Conservation (phyloP, 192 early-diverging fungal species). For the Coemansia sp. region DNA sequence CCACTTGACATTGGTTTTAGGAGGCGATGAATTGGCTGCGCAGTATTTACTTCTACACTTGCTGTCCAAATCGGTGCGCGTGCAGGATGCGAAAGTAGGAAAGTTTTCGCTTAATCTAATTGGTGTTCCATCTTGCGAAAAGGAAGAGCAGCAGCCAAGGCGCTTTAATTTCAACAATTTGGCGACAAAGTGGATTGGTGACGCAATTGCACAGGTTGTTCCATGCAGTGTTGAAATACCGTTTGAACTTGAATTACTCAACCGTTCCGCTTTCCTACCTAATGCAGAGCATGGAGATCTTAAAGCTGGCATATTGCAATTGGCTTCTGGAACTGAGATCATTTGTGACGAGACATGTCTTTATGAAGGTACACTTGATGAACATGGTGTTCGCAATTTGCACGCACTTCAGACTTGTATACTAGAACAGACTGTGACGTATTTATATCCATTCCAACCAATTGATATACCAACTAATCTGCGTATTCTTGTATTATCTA, state of each 20-base stretch:
- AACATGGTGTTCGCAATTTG: constrained; percentile 68
- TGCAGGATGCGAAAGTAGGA: constrained; percentile 61
- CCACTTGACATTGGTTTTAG: constrained; percentile 61
- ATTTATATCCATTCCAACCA: constrained; percentile 68
- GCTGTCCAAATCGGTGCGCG: constrained; percentile 55
- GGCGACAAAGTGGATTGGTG: constrained; percentile 39
- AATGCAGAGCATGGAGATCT: constrained; percentile 59
- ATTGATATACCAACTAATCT: constrained; percentile 70
- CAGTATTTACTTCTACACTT: constrained; percentile 70
- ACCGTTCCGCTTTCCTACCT: constrained; percentile 60
- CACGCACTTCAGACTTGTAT: constrained; percentile 64
- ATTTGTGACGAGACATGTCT: constrained; percentile 72
- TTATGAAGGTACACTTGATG: constrained; percentile 65
- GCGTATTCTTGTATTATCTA: constrained; percentile 63
- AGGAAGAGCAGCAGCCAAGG: constrained; percentile 1
- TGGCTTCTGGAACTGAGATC: constrained; percentile 59
- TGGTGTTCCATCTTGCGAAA: constrained; percentile 37
- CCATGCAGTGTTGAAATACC: constrained; percentile 62
- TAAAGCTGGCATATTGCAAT: constrained; percentile 64
- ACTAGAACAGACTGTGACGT: constrained; percentile 62
- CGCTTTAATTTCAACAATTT: constrained; percentile 27
- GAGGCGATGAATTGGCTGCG: constrained; percentile 65
- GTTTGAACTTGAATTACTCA: constrained; percentile 62
- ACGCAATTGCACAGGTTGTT: constrained; percentile 52
- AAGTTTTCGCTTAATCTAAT: constrained; percentile 69